A percentile compares a stretch with the other conserved stretches of the same genome.
These are phyloP conservation scores for Parastagonospora avenae DNA, from an alignment of 2,329 filamentous ascomycete genomes.

Conservation along the genomic window DNA sequence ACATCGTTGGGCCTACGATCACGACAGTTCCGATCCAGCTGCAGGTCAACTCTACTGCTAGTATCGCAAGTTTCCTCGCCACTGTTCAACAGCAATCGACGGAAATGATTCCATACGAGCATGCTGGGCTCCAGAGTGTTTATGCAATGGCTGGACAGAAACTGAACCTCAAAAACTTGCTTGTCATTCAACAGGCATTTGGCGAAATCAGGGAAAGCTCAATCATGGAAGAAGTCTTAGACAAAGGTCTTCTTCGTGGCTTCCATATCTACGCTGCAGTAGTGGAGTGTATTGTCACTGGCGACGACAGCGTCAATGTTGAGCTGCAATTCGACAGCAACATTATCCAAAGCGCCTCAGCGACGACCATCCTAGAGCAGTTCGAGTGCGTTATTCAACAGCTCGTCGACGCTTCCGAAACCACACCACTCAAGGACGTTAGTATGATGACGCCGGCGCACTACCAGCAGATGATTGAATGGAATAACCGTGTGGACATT, in stretches of 20 bases:
- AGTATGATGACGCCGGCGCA: conserved; percentile 6
- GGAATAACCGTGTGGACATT: conserved; percentile 14
- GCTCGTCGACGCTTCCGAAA: conserved; percentile 7
- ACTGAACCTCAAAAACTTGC: conserved; percentile 55
- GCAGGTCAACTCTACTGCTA: conserved; percentile 7
- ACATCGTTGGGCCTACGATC: conserved; percentile 50
- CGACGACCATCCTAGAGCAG: conserved; percentile 11
- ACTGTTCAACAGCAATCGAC: conserved; percentile 17
- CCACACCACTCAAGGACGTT: conserved; percentile 11
- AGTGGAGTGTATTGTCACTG: conserved; percentile 18
- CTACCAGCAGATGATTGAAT: conserved; percentile 13
- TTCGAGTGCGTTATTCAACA: conserved; percentile 19
- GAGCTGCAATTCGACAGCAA: conserved; percentile 16
- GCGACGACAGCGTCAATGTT: conserved; percentile 13
- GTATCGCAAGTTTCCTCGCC: conserved; percentile 13
- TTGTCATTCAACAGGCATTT: conserved; percentile 54
- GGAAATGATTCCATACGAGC: conserved; percentile 35
- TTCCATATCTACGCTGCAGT: conserved; percentile 22
- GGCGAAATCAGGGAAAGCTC: conserved; percentile 1
- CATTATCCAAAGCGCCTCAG: conserved; percentile 7
- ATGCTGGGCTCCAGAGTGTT: conserved; percentile 41
- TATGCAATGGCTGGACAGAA: conserved; percentile 13
- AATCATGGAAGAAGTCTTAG: conserved; percentile 7
- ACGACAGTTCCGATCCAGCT: conserved; percentile 44
- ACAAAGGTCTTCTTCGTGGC: conserved; percentile 12